Base-by-base conservation (phyloP, 176 grass and related monocot species). In the Elymus sibiricus region DNA sequence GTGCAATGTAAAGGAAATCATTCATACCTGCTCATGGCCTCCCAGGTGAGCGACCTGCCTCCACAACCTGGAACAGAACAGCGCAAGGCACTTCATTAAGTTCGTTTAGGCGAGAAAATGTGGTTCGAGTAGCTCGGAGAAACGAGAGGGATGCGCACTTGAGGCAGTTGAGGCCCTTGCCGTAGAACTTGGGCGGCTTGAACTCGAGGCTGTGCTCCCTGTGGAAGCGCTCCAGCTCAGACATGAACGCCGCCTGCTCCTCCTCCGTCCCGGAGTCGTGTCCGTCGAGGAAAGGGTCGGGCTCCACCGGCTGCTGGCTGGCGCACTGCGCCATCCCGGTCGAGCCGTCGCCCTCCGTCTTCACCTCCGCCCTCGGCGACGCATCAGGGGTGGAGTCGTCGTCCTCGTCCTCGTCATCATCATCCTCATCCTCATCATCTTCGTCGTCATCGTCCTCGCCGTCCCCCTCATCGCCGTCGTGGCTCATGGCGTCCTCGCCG, bases 141-240 rank as follows among this genome's bases (percentile, higher is more conserved):
- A 77, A 61, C 27, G 24, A 56, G 42, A 35, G 31, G 26, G 17
- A 3, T 15, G 84, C 94, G 70, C 64, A 99, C 97, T 99, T 99
- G 82, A 99, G 94, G 83, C 97, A 99, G 88, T 99, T 99, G 51
- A 99, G 76, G 66, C 92, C 97, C 85, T 96, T 92, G 59, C 94
- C 97, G n/a, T 99, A 99, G 68, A 99, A 99, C 87, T 94, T 99
- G 26, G 97, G 97, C 40, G 97, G 85, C 87, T 99, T 99, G 88
- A 96, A 99, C 83, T 99, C 97, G 77, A 99, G 80, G 47, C 38
- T 83, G 66, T 89, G 92, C 22, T 96, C 94, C 79, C 75, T 94
- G 70, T 97, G 89, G 83, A 97, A 99, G 74, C 84, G 91, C 60
- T 99, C 97, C 55, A 99, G 88, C 86, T 99, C 97, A 29, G 78